A percentile compares a stretch with the other conserved stretches of the same genome.
These are phyloP conservation scores for Pezicula carpinea DNA, from an alignment of 2,329 filamentous ascomycete genomes.

Conservation along the genomic window DNA sequence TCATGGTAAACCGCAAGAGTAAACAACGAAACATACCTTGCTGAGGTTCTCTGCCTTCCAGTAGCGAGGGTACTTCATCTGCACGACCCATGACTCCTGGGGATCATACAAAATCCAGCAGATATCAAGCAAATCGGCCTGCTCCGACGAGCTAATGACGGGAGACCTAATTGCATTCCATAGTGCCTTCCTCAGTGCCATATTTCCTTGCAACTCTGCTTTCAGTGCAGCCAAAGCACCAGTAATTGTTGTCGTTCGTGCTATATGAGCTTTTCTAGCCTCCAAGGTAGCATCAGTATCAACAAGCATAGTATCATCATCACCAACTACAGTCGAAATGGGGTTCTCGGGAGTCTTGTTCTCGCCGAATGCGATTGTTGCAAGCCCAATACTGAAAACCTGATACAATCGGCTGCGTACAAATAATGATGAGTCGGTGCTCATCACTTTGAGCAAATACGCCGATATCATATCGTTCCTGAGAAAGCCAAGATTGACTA, in stretches of 20 bases:
- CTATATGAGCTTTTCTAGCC: constrained; percentile 41
- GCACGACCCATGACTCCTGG: constrained; percentile 41
- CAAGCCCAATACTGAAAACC: constrained; percentile 54
- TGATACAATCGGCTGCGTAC: constrained; percentile 57
- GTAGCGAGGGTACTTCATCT: constrained; percentile 41
- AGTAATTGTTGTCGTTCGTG: constrained; percentile 43
- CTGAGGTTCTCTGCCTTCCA: constrained; percentile 37
- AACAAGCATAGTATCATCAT: constrained; percentile 41
- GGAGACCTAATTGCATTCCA: constrained; percentile 47
- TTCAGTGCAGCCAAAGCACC: constrained; percentile 44
- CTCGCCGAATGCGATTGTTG: constrained; percentile 60
- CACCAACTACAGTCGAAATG: constrained; percentile 14
- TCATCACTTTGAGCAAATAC: constrained; percentile 53
- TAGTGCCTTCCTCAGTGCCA: constrained; percentile 38
- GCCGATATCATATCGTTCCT: constrained; percentile 49
- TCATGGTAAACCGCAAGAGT: neutral
- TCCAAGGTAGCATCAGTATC: constrained; percentile 39
- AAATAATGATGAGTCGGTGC: constrained; percentile 59
- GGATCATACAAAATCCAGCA: constrained; percentile 46
- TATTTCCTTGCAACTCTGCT: constrained; percentile 40
- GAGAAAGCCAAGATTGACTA: constrained; percentile 60
- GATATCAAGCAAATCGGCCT: constrained; percentile 45
- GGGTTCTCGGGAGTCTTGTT: constrained; percentile 28
- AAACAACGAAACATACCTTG: constrained; percentile 26
- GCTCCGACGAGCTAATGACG: constrained; percentile 42